These are phyloP conservation scores for Fraxinus latifolia DNA, from an alignment of 305 asterid genomes.

Conservation along the genomic window DNA sequence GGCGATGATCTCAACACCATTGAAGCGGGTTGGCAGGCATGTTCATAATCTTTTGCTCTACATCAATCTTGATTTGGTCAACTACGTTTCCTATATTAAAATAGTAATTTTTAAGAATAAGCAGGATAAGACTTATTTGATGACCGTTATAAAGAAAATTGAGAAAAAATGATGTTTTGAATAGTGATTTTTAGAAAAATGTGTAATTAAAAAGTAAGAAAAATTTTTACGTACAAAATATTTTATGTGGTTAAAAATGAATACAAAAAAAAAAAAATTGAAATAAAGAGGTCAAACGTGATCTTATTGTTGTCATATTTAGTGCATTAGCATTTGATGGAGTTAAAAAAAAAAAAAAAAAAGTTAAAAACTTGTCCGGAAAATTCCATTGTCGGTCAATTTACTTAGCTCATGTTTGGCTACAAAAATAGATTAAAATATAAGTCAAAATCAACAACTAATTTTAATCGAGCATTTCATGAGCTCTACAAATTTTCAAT, in stretches of 20 bases:
- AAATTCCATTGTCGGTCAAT: neutral
- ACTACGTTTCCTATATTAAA: neutral
- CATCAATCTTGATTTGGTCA: neutral
- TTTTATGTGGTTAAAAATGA: too few relatives aligned
- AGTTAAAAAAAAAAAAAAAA: too few relatives aligned
- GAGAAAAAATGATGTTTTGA: too few relatives aligned
- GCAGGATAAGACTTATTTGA: too few relatives aligned
- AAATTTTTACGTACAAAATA: too few relatives aligned
- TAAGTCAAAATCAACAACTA: too few relatives aligned
- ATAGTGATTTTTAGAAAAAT: too few relatives aligned
- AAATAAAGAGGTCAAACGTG: too few relatives aligned
- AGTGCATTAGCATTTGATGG: neutral
- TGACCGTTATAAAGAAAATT: too few relatives aligned
- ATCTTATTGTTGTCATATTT: neutral
- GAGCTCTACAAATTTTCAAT: neutral
- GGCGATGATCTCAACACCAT: slow-evolving; percentile 97
- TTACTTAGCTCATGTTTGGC: neutral
- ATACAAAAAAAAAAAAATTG: too few relatives aligned
- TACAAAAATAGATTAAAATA: neutral
- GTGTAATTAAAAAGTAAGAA: too few relatives aligned
- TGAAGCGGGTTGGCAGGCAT: slow-evolving; percentile 99
- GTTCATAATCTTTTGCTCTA: neutral
- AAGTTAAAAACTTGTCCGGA: too few relatives aligned
- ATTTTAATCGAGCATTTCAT: neutral
- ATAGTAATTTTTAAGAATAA: neutral